A percentile compares a stretch with the other conserved stretches of the same genome.
Conservation (phyloP, 1,139 yeast species). For the Saccharomyces hybrid region DNA sequence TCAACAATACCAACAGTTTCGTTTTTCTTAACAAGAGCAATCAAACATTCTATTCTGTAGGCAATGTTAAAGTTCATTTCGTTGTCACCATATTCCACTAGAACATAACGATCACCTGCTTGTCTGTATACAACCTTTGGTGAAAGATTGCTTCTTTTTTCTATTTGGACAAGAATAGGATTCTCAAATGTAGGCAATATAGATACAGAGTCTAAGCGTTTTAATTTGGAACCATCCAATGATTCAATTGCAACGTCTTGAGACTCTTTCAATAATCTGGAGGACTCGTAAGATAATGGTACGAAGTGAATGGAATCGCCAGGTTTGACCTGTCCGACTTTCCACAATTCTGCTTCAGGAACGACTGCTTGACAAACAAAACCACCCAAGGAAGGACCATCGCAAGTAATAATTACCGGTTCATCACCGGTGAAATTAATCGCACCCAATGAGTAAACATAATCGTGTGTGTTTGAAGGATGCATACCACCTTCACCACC, state of each 20-base stretch:
- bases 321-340: constrained; percentile 93
- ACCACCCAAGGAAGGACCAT: constrained; percentile 96
- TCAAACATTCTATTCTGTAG: constrained; percentile 77
- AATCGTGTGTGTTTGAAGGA: constrained; percentile 96
- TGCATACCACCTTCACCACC: constrained; percentile 98
- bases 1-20: constrained; percentile 76
- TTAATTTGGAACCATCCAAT: constrained; percentile 31
- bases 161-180: constrained; percentile 52
- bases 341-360: constrained; percentile 95
- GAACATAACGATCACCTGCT: constrained; percentile 90
- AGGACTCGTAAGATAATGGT: constrained; percentile 63
- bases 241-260: constrained; percentile 50
- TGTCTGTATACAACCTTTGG: constrained; percentile 84
- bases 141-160: constrained; percentile 40
- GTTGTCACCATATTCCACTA: constrained; percentile 89
- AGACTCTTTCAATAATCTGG: constrained; percentile 50
- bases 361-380: constrained; percentile 96
- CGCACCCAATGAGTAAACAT: constrained; percentile 93
- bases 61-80: constrained; percentile 75
- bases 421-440: constrained; percentile 97
- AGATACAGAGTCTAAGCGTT: constrained; percentile 32
- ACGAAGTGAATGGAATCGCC: constrained; percentile 79
- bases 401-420: constrained; percentile 92
- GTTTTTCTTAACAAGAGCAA: constrained; percentile 58
- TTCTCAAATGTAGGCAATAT: constrained; percentile 34